Percentiles rank a stretch among this genome's conserved stretches.
phyloP scores from a whole-genome alignment of 176 grass and related monocot species.

The Zea luxurians region DNA sequence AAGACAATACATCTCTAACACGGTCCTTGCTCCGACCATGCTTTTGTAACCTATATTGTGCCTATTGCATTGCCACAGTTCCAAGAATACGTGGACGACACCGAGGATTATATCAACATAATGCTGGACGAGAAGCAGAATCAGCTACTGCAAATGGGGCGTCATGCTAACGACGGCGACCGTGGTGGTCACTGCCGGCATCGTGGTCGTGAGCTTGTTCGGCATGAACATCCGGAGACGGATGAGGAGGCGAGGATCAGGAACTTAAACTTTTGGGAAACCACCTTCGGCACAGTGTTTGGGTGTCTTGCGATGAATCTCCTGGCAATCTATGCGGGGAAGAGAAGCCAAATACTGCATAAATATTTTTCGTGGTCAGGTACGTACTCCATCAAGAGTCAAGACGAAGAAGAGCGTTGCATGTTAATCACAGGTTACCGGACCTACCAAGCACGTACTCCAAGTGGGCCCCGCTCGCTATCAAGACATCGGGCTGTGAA shows the following conservation, averaged over 20 bases:
- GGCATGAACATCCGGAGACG: constrained; percentile 81
- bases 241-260: constrained; percentile 46
- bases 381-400: too few species aligned
- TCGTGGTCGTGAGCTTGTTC: constrained; percentile 68
- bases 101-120: constrained; percentile 81
- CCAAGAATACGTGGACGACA: constrained; percentile 79
- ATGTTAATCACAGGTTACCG: too few species aligned
- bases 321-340: constrained; percentile 67
- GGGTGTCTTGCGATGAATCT: constrained; percentile 69
- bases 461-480: too few species aligned
- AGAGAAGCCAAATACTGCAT: constrained; percentile 64
- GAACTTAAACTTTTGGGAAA: constrained; percentile 69
- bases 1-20: not conserved
- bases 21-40: not conserved
- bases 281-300: constrained; percentile 61
- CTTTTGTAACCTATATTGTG: constrained; percentile 9
- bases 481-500: too few species aligned
- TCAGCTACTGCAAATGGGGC: constrained; percentile 81
- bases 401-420: too few species aligned
- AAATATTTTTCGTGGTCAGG: too few species aligned
- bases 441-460: too few species aligned
- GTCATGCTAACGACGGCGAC: constrained; percentile 78
- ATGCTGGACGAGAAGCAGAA: constrained; percentile 92
- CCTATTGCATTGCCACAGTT: constrained; percentile 48
- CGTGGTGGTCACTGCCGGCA: constrained; percentile 62